These are phyloP conservation scores for Pichiaceae sp. DNA, from an alignment of 1,139 yeast species.

Conservation along the genomic window DNA sequence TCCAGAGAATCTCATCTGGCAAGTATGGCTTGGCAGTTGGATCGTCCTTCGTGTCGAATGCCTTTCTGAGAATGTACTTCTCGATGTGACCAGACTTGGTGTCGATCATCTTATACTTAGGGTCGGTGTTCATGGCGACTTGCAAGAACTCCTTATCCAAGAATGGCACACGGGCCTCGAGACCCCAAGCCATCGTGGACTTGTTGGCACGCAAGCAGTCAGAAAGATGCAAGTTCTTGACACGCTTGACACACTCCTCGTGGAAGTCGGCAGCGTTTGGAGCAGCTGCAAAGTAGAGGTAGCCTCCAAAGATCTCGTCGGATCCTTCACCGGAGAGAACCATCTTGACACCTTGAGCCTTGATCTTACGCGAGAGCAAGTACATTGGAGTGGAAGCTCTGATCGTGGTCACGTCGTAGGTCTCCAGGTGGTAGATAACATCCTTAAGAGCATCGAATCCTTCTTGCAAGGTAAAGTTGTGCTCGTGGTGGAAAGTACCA, in stretches of 20 bases:
- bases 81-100: conserved; percentile 71
- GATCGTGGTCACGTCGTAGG: conserved; percentile 96
- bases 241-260: conserved; percentile 89
- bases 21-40: conserved; percentile 72
- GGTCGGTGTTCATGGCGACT: conserved; percentile 89
- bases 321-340: conserved; percentile 98
- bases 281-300: conserved; percentile 93
- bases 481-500: conserved; percentile 96
- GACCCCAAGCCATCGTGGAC: conserved; percentile 99
- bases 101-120: conserved; percentile 80
- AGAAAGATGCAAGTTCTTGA: conserved; percentile 92
- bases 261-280: conserved; percentile 92
- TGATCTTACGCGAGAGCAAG: conserved; percentile 88
- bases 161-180: conserved; percentile 99
- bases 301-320: conserved; percentile 98
- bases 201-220: conserved; percentile 99
- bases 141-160: conserved; percentile 89
- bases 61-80: conserved; percentile 92
- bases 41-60: conserved; percentile 80
- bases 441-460: conserved; percentile 94
- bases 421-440: conserved; percentile 92
- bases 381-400: conserved; percentile 99
- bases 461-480: conserved; percentile 91
- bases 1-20: conserved; percentile 95
- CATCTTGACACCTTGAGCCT: conserved; percentile 99